Evolutionary conservation across 192 early-diverging fungal species (phyloP).

Genomic region (Coemansia sp.): DNA sequence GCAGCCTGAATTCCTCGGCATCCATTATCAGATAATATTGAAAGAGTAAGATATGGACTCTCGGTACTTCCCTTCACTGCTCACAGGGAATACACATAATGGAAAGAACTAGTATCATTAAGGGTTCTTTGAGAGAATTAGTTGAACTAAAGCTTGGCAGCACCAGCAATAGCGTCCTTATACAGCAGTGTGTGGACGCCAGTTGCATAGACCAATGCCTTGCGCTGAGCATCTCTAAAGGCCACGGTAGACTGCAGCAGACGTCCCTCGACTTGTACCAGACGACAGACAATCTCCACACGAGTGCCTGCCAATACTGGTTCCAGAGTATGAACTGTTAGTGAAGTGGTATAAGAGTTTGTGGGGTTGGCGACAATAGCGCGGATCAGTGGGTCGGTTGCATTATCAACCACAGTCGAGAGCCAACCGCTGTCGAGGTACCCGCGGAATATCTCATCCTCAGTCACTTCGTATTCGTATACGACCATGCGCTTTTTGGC

Average conservation of each 20-base stretch:
- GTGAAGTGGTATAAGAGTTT: constrained; percentile 13
- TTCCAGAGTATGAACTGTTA: constrained; percentile 29
- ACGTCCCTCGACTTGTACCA: constrained; percentile 25
- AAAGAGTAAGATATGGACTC: neutral
- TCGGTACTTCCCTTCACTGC: neutral
- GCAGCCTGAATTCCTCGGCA: neutral
- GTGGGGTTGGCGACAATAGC: neutral
- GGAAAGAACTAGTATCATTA: neutral
- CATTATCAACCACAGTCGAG: constrained; percentile 23
- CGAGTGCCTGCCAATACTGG: constrained; percentile 15
- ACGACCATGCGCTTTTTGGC: constrained; percentile 16
- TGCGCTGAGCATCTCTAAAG: constrained; percentile 28
- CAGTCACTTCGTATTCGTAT: constrained; percentile 36
- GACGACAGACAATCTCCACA: constrained; percentile 28
- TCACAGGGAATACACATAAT: too few species aligned
- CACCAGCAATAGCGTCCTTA: constrained; percentile 12
- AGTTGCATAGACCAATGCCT: constrained; percentile 18
- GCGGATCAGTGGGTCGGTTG: constrained; percentile 22
- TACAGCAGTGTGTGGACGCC: constrained; percentile 22
- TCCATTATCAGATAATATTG: neutral
- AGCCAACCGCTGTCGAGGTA: constrained; percentile 32
- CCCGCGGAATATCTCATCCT: constrained; percentile 31
- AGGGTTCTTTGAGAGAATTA: neutral
- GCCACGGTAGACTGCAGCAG: constrained; percentile 27
- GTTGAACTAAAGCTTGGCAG: constrained; percentile 3